Conservation (phyloP, 2,329 filamentous ascomycete species). For the Emergomyces orientalis region DNA sequence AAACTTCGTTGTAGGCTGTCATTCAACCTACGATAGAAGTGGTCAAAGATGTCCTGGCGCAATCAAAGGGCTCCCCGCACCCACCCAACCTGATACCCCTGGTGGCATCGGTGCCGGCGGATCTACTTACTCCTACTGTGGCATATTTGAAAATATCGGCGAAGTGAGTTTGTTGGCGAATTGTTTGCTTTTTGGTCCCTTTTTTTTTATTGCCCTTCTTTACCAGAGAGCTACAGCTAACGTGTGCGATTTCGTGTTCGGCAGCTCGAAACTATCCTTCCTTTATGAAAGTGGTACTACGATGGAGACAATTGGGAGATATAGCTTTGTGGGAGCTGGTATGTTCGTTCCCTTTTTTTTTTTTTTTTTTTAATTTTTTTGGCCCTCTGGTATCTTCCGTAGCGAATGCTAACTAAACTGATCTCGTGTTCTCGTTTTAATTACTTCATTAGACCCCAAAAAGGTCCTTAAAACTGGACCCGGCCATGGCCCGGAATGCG, state of each 20-base stretch:
- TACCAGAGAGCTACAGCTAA: background rate
- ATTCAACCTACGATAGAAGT: constrained; percentile 55
- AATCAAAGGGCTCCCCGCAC: constrained; percentile 43
- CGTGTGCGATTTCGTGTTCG: background rate
- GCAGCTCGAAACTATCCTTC: constrained; percentile 68
- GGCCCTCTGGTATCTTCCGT: background rate
- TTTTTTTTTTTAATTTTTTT: background rate
- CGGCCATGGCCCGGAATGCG: constrained; percentile 71
- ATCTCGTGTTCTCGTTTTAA: background rate
- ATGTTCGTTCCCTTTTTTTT: constrained; percentile 18
- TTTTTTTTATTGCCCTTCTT: constrained; percentile 1
- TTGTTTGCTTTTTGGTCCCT: background rate
- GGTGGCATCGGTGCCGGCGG: constrained; percentile 76
- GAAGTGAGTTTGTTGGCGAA: constrained; percentile 43
- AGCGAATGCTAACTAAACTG: background rate
- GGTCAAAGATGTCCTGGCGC: constrained; percentile 47
- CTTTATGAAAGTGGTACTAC: constrained; percentile 90
- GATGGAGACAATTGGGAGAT: constrained; percentile 85
- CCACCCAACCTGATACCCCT: constrained; percentile 72
- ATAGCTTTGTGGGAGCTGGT: constrained; percentile 87
- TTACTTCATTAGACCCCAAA: constrained; percentile 42
- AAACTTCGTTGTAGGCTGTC: constrained; percentile 30
- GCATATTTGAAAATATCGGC: constrained; percentile 87
- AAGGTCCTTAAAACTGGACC: constrained; percentile 82
- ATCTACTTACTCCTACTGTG: constrained; percentile 86